These are phyloP conservation scores for Vitis amurensis DNA, from an alignment of 164 flowering plant species.

Conservation along the genomic window DNA sequence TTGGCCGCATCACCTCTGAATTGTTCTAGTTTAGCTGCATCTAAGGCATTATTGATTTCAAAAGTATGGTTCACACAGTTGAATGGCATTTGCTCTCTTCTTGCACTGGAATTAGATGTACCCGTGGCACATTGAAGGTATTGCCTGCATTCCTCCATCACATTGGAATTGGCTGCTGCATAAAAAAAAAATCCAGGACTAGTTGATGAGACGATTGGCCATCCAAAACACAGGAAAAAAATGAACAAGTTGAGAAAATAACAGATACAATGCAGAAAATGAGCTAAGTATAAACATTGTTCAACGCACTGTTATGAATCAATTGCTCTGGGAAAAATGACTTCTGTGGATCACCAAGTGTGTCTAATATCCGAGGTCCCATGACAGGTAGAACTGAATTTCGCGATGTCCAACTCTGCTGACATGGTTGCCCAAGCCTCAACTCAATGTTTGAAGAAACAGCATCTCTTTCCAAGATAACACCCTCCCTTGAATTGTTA, in stretches of 20 bases:
- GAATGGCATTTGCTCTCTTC: slow-evolving; percentile 20
- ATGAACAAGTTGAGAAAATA: not conserved
- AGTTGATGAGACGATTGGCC: slow-evolving; percentile 2
- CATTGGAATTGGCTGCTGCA: slow-evolving; percentile 32
- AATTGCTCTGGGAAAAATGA: slow-evolving; percentile 23
- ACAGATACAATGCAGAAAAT: not conserved
- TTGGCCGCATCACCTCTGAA: slow-evolving; percentile 20
- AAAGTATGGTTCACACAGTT: slow-evolving; percentile 15
- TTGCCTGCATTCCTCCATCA: slow-evolving; percentile 27
- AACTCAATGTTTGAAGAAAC: slow-evolving; percentile 57
- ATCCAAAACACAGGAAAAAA: not conserved
- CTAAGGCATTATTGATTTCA: slow-evolving; percentile 16
- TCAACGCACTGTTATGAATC: slow-evolving; percentile 37
- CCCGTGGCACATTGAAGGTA: slow-evolving; percentile 18
- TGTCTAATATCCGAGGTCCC: slow-evolving; percentile 21
- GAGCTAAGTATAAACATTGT: not conserved
- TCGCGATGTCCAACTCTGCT: slow-evolving; percentile 31
- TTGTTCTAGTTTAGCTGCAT: slow-evolving; percentile 15
- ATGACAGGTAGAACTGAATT: slow-evolving; percentile 17
- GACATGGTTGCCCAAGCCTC: slow-evolving; percentile 74
- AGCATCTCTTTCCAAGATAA: slow-evolving; percentile 23
- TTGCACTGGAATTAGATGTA: slow-evolving; percentile 11
- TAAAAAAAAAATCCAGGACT: slow-evolving; percentile 13
- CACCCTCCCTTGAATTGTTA: slow-evolving; percentile 20
- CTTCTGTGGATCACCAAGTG: slow-evolving; percentile 21